Conservation (phyloP, 495 filamentous ascomycete genomes). For the Amniculicola lignicola region DNA sequence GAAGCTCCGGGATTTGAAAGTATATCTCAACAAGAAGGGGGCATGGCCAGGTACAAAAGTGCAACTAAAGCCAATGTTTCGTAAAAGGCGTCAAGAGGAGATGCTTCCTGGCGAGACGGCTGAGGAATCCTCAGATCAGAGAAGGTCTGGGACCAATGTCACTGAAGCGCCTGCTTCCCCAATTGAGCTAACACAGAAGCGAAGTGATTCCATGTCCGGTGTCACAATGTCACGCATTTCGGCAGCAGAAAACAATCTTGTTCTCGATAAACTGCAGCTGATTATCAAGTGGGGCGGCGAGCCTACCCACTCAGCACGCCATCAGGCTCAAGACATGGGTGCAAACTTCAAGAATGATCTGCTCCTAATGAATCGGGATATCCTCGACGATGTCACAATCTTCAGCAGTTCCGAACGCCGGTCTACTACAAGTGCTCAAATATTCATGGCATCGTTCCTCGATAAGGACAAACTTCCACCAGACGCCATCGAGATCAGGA, state of each 20-base stretch:
- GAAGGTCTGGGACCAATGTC: slow-evolving; percentile 18
- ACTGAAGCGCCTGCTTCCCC: slow-evolving; percentile 4
- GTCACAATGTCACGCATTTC: slow-evolving; percentile 86
- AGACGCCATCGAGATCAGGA: slow-evolving; percentile 81
- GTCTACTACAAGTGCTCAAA: slow-evolving; percentile 93
- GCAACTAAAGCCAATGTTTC: slow-evolving; percentile 98
- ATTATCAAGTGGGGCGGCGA: slow-evolving; percentile 99
- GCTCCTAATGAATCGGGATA: slow-evolving; percentile 86
- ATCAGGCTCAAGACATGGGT: slow-evolving; percentile 90
- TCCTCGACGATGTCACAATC: slow-evolving; percentile 82
- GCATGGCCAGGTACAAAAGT: slow-evolving; percentile 95
- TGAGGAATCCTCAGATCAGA: slow-evolving; percentile 24
- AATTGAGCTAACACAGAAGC: slow-evolving; percentile 29
- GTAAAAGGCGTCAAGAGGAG: slow-evolving; percentile 68
- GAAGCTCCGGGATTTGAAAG: slow-evolving; percentile 79
- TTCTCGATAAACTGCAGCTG: slow-evolving; percentile 91
- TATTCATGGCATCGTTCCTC: slow-evolving; percentile 89
- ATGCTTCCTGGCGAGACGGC: slow-evolving; percentile 33
- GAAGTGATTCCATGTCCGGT: slow-evolving; percentile 79
- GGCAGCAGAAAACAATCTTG: slow-evolving; percentile 80
- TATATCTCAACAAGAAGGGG: slow-evolving; percentile 85
- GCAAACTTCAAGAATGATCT: slow-evolving; percentile 94
- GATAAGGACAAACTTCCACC: slow-evolving; percentile 79
- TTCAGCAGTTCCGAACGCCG: slow-evolving; percentile 93
- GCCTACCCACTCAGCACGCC: slow-evolving; percentile 93